Percentiles rank a stretch among this genome's conserved stretches.
Conservation (phyloP, 2,329 filamentous ascomycete species). For the Fusarium tanahbumbuense region DNA sequence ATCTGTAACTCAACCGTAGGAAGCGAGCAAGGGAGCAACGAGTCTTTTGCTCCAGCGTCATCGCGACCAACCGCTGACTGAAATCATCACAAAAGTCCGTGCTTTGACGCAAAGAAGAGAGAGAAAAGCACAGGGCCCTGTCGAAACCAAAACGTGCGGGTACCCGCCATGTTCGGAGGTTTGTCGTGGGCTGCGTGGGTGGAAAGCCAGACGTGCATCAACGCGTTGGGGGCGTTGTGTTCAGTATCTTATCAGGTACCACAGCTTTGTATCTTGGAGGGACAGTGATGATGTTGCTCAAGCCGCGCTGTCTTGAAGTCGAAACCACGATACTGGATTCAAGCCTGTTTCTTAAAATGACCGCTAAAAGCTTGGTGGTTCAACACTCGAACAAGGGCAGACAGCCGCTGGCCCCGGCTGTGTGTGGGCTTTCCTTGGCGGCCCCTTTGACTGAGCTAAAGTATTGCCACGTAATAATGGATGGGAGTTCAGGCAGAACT, state of each 20-base stretch:
- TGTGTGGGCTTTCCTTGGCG: slow-evolving; percentile 43
- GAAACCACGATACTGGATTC: slow-evolving; percentile 14
- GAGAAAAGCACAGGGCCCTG: slow-evolving; percentile 31
- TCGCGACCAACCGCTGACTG: slow-evolving; percentile 17
- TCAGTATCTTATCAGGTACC: background rate
- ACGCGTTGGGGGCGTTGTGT: slow-evolving; percentile 7
- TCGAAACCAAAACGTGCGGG: slow-evolving; percentile 37
- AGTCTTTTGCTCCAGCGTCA: background rate
- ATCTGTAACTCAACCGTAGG: background rate
- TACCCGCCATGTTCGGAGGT: slow-evolving; percentile 38
- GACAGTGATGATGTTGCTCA: background rate
- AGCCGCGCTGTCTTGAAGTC: slow-evolving; percentile 9
- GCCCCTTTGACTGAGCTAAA: slow-evolving; percentile 46
- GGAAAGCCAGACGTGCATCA: slow-evolving; percentile 23
- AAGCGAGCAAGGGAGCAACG: background rate
- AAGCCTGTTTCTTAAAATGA: slow-evolving; percentile 1
- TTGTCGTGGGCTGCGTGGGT: slow-evolving; percentile 33
- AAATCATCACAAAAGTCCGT: slow-evolving; percentile 36
- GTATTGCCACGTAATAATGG: slow-evolving; percentile 48
- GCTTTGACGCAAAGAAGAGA: slow-evolving; percentile 31
- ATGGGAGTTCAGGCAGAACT: slow-evolving; percentile 38
- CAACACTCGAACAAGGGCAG: slow-evolving; percentile 36
- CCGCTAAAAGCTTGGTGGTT: slow-evolving; percentile 15
- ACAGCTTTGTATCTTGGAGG: background rate
- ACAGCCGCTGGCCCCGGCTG: slow-evolving; percentile 38